phyloP scores from a whole-genome alignment of 2,329 filamentous ascomycete genomes.

The Alternaria novae-zelandiae region DNA sequence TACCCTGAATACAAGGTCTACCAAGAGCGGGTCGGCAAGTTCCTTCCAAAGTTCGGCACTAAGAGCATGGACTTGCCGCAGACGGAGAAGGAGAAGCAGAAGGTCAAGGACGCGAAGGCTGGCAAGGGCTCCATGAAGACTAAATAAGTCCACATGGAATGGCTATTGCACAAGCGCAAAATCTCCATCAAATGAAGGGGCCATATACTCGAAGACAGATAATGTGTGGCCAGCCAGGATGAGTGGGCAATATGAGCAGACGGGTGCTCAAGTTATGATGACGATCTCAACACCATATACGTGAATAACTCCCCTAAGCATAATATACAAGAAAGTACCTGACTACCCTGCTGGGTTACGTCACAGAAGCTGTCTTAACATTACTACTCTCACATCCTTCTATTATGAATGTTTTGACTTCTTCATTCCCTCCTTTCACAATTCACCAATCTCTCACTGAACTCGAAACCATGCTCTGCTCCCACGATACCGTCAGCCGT shows the following conservation, averaged over 20 bases:
- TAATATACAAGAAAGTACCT: not conserved
- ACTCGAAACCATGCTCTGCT: not conserved
- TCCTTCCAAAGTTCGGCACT: conserved; percentile 68
- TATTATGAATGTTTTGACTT: accelerated
- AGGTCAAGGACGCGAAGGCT: conserved; percentile 26
- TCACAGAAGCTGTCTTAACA: not conserved
- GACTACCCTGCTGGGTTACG: not conserved
- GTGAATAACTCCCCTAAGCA: not conserved
- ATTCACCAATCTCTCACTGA: not conserved
- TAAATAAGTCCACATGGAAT: not conserved
- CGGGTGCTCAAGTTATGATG: not conserved
- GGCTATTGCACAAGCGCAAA: not conserved
- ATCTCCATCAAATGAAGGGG: not conserved
- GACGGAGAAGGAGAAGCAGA: conserved; percentile 28
- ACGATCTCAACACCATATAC: not conserved
- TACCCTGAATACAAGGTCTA: conserved; percentile 90
- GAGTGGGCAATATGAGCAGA: not conserved
- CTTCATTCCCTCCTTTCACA: not conserved
- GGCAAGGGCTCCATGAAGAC: conserved; percentile 24
- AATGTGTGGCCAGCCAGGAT: not conserved
- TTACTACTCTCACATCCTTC: not conserved
- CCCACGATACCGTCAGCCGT: not conserved
- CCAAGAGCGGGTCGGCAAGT: conserved; percentile 80
- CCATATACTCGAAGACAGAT: not conserved
- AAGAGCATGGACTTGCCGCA: conserved; percentile 37